These are phyloP conservation scores for Tanacetum coccineum DNA, from an alignment of 129 eudicot genomes.

Conservation along the genomic window DNA sequence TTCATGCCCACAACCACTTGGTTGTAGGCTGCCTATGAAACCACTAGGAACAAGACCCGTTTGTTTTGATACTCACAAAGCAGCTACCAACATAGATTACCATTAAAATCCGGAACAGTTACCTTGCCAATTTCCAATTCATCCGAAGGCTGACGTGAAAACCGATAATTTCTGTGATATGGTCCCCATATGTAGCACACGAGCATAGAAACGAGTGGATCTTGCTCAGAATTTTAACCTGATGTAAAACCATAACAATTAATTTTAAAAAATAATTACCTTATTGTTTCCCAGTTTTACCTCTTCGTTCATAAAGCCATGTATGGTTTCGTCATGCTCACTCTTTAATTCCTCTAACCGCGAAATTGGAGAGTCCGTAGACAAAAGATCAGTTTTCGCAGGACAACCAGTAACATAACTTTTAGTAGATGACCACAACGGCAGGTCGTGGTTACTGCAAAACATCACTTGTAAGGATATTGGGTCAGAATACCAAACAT, in stretches of 20 bases:
- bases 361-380: conserved; percentile 41
- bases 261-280: conserved; percentile 37
- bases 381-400: conserved; percentile 28
- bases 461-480: conserved; percentile 67
- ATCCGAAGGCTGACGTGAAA: conserved; percentile 36
- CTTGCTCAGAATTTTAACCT: conserved; percentile 18
- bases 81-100: conserved; percentile 17
- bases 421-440: conserved; percentile 59
- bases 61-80: conserved; percentile 10
- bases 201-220: conserved; percentile 18
- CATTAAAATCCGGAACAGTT: conserved; percentile 19
- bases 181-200: conserved; percentile 15
- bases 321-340: conserved; percentile 24
- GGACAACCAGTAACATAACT: conserved; percentile 42
- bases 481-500: too few species aligned
- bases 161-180: conserved; percentile 23
- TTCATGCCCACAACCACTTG: too few species aligned
- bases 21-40: too few species aligned
- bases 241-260: conserved; percentile 1
- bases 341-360: conserved; percentile 26
- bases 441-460: conserved; percentile 63
- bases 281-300: conserved; percentile 32
- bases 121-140: conserved; percentile 35
- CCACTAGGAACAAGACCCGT: too few species aligned
- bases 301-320: conserved; percentile 12